Base-by-base conservation (phyloP, 768 basidiomycete genomes). In the Strobilomyces dryophilus region DNA sequence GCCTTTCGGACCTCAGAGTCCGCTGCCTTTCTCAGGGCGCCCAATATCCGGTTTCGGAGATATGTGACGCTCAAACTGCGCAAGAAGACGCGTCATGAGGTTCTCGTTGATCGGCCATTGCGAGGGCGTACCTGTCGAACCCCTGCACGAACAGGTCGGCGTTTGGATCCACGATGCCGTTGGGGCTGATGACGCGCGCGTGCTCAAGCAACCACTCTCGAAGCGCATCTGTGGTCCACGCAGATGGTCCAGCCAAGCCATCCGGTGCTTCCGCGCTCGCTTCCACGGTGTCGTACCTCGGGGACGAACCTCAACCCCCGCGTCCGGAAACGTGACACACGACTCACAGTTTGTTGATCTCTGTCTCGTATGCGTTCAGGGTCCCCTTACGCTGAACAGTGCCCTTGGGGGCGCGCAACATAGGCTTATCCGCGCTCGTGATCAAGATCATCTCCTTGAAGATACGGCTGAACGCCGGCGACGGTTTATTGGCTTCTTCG, bases 311-410 rank as follows among this genome's bases (percentile, higher is more conserved):
- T 42, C 0, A 41, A 18, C 8, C 12, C 3, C 3, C 10, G 20
- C 36, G 29, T 14, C 3, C 4, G 14, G 9, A 36, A 1, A 35
- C 6, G 1, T 14, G 1, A 10, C 15, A 2, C 1, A 42, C 1
- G 2, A 59, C 70, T 61, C 63, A 81, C 74, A 82, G 42, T 18
- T 60, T 61, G 24, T 79, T 69, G 27, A 84, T 82, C 47, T 82
- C 79, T 8, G 64, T 46, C 5, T 65, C 65, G 53, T 82, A 84
- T 0, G 62, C 41, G 0, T 50, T 61, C 15, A 80, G 47, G 1
- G 75, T 66, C 12, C 66, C 68, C 49, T 74, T 76, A 27, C 74
- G 71, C 49, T 66, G 64, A 5, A 79, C 66, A 0, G 78, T 76
- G 0, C 79, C 77, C 53, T 82, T 82, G 3, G 65, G 68, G 4